Evolutionary conservation across 495 filamentous ascomycete genomes (phyloP), one percentile per base, ranked within the genome.

Genomic region (Talaromyces borbonicus): DNA sequence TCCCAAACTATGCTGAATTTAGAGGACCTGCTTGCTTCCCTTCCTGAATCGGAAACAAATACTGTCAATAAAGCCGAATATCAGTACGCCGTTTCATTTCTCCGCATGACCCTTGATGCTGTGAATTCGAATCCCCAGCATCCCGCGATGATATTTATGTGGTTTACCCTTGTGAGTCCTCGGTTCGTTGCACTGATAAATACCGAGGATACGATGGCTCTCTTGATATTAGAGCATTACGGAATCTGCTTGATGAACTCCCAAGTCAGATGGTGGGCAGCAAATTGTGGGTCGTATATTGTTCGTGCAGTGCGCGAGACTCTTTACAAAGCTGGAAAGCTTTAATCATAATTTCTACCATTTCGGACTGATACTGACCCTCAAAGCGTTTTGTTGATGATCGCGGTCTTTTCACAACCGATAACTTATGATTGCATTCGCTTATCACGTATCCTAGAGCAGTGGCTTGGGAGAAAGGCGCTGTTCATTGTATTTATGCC

Each of bases 131-230:
- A 45, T 23, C 26, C 4, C 23, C 8, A 45, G 14, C 43, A 45
- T 11, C 43, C 43, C 2, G 43, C 43, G 19, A 23, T 45, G 29
- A 9, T 45, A 4, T 45, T 45, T n/a, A 32, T 45, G 29, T 45
- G 43, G 43, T 23, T 45, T 2, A 27, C 29, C 4, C 27, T 45
- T 8, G 43, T 32, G 8, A n/a, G 35, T 20, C 43, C 16, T 20
- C 16, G 18, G 1, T 45, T 22, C 25, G 15, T 45, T 19, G 43
- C 32, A 4, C 29, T 45, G 8, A 7, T 45, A 20, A 3, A 22
- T 11, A 18, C 43, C 9, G 22, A 25, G 18, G 43, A 45, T 32
- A 23, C 30, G 18, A 24, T 45, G 27, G 27, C 43, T 1, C 27
- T 45, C 4, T 6, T 30, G 29, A 45, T 45, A 9, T 11, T 45